Conservation (phyloP, 208 protist genomes). For the Trypanosomatidae sp. region DNA sequence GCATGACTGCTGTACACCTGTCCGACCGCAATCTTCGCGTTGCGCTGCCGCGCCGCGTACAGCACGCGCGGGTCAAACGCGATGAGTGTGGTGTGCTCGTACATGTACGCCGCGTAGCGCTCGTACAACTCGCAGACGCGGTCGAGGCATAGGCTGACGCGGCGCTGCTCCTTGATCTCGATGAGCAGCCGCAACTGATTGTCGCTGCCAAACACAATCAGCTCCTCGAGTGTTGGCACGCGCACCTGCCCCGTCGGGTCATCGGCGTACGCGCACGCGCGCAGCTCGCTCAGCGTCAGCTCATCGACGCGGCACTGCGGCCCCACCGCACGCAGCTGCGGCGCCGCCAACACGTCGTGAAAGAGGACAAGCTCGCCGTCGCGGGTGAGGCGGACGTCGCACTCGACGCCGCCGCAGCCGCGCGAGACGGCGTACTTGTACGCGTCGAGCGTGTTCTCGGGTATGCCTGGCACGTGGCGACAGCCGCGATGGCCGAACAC, state of each 20-base stretch:
- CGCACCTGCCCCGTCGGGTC: slow-evolving; percentile 61
- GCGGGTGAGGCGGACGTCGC: slow-evolving; percentile 78
- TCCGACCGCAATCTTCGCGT: slow-evolving; percentile 59
- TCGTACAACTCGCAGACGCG: slow-evolving; percentile 70
- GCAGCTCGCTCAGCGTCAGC: slow-evolving; percentile 61
- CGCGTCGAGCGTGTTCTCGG: slow-evolving; percentile 82
- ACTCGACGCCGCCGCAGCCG: slow-evolving; percentile 60
- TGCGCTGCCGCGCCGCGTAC: slow-evolving; percentile 51
- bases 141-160: slow-evolving; percentile 42
- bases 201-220: slow-evolving; percentile 58
- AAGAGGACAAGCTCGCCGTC: slow-evolving; percentile 77
- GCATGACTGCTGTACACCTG: slow-evolving; percentile 42
- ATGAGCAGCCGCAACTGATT: slow-evolving; percentile 75
- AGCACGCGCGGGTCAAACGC: slow-evolving; percentile 55
- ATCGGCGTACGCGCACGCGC: slow-evolving; percentile 28
- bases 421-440: slow-evolving; percentile 71
- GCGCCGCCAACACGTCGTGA: slow-evolving; percentile 49
- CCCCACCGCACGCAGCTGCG: slow-evolving; percentile 22
- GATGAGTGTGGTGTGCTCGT: slow-evolving; percentile 78
- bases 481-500: slow-evolving; percentile 88
- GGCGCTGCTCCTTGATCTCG: slow-evolving; percentile 69
- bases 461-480: slow-evolving; percentile 40
- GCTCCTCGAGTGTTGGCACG: slow-evolving; percentile 79
- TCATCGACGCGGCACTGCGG: slow-evolving; percentile 43
- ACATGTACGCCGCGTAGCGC: slow-evolving; percentile 80